These are phyloP conservation scores for Ceratocystis harringtonii DNA, from an alignment of 2,329 filamentous ascomycete species.

Conservation along the genomic window DNA sequence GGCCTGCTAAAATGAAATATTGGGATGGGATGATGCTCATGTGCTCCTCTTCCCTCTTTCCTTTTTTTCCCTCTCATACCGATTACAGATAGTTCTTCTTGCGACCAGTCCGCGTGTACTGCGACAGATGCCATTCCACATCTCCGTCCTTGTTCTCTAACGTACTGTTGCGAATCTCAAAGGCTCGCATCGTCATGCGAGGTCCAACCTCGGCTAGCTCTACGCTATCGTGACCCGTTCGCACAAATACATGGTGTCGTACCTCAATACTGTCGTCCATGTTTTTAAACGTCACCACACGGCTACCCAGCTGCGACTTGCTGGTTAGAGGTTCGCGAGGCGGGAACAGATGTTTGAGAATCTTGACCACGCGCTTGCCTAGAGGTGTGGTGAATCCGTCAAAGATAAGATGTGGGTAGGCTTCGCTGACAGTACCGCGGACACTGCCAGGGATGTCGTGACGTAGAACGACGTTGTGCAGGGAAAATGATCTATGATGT, in stretches of 20 bases:
- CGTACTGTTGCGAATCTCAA: slow-evolving; percentile 83
- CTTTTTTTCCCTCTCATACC: background rate
- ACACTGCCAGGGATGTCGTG: slow-evolving; percentile 84
- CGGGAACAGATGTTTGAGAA: slow-evolving; percentile 87
- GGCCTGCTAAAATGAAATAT: background rate
- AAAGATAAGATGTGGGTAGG: slow-evolving; percentile 88
- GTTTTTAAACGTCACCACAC: slow-evolving; percentile 89
- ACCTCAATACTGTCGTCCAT: slow-evolving; percentile 90
- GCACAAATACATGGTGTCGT: slow-evolving; percentile 68
- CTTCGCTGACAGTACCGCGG: slow-evolving; percentile 77
- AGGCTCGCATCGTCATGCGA: slow-evolving; percentile 91
- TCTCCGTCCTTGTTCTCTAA: slow-evolving; percentile 91
- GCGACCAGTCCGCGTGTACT: slow-evolving; percentile 81
- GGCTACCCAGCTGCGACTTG: slow-evolving; percentile 63
- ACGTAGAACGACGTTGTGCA: slow-evolving; percentile 84
- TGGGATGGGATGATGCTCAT: too few species aligned
- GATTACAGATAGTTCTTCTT: slow-evolving; percentile 88
- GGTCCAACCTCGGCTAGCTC: slow-evolving; percentile 83
- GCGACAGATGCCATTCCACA: slow-evolving; percentile 89
- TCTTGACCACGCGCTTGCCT: slow-evolving; percentile 70
- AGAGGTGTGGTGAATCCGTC: slow-evolving; percentile 77
- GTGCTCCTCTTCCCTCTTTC: background rate
- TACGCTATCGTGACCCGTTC: slow-evolving; percentile 78
- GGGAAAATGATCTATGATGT: slow-evolving; percentile 56
- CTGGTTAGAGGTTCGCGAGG: slow-evolving; percentile 62